These are phyloP conservation scores for Penicillium malachiteum DNA, from an alignment of 495 filamentous ascomycete genomes.

Conservation along the genomic window DNA sequence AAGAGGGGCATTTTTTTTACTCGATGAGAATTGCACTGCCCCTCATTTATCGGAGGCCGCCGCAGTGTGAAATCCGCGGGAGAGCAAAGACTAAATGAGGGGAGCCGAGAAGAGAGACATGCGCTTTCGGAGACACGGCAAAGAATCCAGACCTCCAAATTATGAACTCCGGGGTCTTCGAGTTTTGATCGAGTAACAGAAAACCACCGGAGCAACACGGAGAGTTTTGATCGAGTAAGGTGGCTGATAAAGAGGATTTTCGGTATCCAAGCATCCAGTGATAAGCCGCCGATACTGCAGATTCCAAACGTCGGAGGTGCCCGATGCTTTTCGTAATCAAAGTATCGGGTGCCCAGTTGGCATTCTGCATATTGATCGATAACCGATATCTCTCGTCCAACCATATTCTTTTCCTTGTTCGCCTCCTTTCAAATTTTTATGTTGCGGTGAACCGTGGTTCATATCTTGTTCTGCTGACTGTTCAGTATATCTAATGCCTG, in stretches of 20 bases:
- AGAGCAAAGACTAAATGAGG: background rate
- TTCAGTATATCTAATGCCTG: background rate
- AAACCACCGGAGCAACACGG: slow-evolving; percentile 7
- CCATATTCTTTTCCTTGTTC: background rate
- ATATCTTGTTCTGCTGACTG: background rate
- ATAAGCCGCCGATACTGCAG: slow-evolving; percentile 12
- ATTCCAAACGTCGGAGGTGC: slow-evolving; percentile 21
- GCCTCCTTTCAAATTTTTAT: background rate
- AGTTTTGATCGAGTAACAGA: slow-evolving; percentile 25
- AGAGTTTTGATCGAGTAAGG: slow-evolving; percentile 27
- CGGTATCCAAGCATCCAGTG: slow-evolving; percentile 8
- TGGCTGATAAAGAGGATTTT: slow-evolving; percentile 13
- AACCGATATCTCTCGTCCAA: slow-evolving; percentile 5
- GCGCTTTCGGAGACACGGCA: slow-evolving; percentile 1
- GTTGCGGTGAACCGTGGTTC: slow-evolving; percentile 15
- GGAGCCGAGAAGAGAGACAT: slow-evolving; percentile 1
- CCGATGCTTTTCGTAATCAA: too few species aligned
- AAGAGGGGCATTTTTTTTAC: background rate
- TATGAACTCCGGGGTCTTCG: background rate
- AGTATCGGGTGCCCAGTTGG: too few species aligned
- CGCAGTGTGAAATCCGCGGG: background rate
- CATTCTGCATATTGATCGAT: too few species aligned
- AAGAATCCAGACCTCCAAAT: background rate
- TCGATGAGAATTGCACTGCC: slow-evolving; percentile 7
- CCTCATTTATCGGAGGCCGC: slow-evolving; percentile 6